Evolutionary conservation across 306 rosid genomes (phyloP), one percentile per base, ranked within the genome.

Genomic region (Begonia loranthoides): DNA sequence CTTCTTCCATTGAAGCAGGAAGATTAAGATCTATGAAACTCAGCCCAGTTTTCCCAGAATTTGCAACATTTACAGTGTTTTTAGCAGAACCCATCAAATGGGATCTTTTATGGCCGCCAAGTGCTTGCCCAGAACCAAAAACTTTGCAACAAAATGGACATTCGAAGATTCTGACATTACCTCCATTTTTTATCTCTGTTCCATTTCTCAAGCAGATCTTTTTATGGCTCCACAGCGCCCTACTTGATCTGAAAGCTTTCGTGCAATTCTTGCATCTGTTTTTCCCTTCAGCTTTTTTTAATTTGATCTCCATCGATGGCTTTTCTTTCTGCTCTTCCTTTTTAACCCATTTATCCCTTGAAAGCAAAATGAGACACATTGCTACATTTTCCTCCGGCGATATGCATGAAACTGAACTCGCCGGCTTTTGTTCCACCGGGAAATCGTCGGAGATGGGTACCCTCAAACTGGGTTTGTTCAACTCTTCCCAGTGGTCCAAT

Each of bases 51-150:
- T 15, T 67, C 11, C 36, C 55, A 36, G 73, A 50, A 44, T 47
- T 46, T 21, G 57, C 45, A 39, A 21, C 28, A 47, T 34, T 12
- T 43, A 21, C 49, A 59, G 56, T 14, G 13, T 17, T 15, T 11
- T 15, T 45, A 11, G 59, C 4, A 10, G 55, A 11, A 40, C 67
- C 65, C 10, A 66, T 3, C 5, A 80, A 60, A 50, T 87, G 96
- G 34, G 93, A 78, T 81, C 92, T 81, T 67, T 83, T 87, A 63
- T 87, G 96, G 9, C 96, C 96, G 22, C 96, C 96, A 12, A 87
- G 81, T 0, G 96, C 94, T 72, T 87, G 96, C 13, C 94, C 93
- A 3, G 87, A 83, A 10, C 94, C 87, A 47, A 87, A 86, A 1
- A 86, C 67, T 57, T 76, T 79, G 12, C 6, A 60, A 54, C 95